Percentiles rank a stretch among this genome's conserved stretches.
Evolutionary conservation across 2,329 filamentous ascomycete species (phyloP).

Genomic region (Exophiala xenobiotica): DNA sequence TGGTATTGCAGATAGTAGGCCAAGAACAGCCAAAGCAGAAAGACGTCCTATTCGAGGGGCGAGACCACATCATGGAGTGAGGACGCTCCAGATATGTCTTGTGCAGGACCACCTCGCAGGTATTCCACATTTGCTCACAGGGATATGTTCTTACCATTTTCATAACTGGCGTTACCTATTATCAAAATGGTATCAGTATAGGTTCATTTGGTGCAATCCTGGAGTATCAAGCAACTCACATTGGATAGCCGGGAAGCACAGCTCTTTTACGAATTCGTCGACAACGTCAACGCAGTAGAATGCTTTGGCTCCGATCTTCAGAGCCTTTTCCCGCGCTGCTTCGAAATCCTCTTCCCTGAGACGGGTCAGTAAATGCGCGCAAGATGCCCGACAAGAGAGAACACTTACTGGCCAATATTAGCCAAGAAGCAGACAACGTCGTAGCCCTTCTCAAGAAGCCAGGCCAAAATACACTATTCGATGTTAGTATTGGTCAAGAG

Average conservation of each 20-base stretch:
- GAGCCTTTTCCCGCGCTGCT: slow-evolving; percentile 65
- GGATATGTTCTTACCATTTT: slow-evolving; percentile 12
- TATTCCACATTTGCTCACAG: too few species aligned
- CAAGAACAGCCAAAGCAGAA: too few species aligned
- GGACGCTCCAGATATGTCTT: too few species aligned
- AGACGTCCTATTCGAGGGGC: too few species aligned
- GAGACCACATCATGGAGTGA: too few species aligned
- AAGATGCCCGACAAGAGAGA: too few species aligned
- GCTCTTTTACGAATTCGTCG: slow-evolving; percentile 74
- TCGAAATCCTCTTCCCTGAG: slow-evolving; percentile 71
- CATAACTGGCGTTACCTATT: slow-evolving; percentile 49
- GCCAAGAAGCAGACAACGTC: slow-evolving; percentile 67
- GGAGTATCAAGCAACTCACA: slow-evolving; percentile 37
- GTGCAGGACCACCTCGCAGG: too few species aligned
- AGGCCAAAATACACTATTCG: slow-evolving; percentile 54
- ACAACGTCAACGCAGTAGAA: slow-evolving; percentile 58
- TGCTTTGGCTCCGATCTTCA: slow-evolving; percentile 67
- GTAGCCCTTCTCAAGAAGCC: slow-evolving; percentile 49
- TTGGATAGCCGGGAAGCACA: slow-evolving; percentile 77
- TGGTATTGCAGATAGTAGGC: too few species aligned
- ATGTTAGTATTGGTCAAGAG: too few species aligned
- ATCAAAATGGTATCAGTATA: slow-evolving; percentile 34
- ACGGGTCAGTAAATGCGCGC: too few species aligned
- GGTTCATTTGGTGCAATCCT: background rate
- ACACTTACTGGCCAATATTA: slow-evolving; percentile 72